Conservation (phyloP, 2,329 filamentous ascomycete genomes). For the Paramyrothecium sp. region DNA sequence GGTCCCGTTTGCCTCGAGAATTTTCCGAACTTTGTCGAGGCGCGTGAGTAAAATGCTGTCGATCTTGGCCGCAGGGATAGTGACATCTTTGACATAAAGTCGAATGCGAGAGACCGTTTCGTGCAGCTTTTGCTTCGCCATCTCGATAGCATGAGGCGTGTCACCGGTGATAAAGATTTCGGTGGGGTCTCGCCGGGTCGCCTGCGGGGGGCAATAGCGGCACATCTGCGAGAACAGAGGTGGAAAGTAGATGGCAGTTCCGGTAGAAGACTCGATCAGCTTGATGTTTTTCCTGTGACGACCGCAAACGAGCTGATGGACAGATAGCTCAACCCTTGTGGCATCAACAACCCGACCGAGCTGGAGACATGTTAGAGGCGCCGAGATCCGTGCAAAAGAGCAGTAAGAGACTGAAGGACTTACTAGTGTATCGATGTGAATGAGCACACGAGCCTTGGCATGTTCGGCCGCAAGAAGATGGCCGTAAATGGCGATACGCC, state of each 20-base stretch:
- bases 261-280: slow-evolving; percentile 90
- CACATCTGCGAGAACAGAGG: slow-evolving; percentile 91
- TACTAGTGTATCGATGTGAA: slow-evolving; percentile 96
- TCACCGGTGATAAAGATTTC: slow-evolving; percentile 96
- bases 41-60: slow-evolving; percentile 90
- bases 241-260: slow-evolving; percentile 97
- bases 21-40: slow-evolving; percentile 95
- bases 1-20: slow-evolving; percentile 93
- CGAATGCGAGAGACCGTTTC: slow-evolving; percentile 80
- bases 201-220: slow-evolving; percentile 81
- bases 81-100: slow-evolving; percentile 87
- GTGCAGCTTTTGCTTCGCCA: slow-evolving; percentile 88
- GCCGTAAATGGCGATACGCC: slow-evolving; percentile 91
- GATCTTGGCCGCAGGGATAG: slow-evolving; percentile 87
- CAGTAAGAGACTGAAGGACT: slow-evolving; percentile 2
- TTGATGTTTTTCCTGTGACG: slow-evolving; percentile 97
- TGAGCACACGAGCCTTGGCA: slow-evolving; percentile 91
- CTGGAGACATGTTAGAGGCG: slow-evolving; percentile 35
- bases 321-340: slow-evolving; percentile 77
- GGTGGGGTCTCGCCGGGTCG: slow-evolving; percentile 76
- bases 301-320: slow-evolving; percentile 91
- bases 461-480: slow-evolving; percentile 95
- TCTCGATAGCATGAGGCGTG: slow-evolving; percentile 75
- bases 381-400: neutral
- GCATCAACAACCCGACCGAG: slow-evolving; percentile 74